phyloP scores from a whole-genome alignment of 352 stramenopile species.

The Stephanocyclus meneghinianus region DNA sequence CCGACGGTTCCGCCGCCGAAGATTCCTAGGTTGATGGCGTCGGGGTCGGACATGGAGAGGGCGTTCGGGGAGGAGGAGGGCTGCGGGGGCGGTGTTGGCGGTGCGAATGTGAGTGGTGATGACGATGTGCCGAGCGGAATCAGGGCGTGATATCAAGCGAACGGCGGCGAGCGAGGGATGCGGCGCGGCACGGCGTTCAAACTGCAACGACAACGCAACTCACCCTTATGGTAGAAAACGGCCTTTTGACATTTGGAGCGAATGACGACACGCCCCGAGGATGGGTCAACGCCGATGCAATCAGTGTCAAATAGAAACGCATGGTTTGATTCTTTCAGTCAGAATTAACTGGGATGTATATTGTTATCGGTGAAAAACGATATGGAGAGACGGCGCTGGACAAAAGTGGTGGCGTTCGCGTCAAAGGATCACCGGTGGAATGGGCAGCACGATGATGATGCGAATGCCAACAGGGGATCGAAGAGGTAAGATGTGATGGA shows the following conservation, averaged over 20 bases:
- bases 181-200: too few species aligned
- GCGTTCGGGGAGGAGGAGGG: not conserved
- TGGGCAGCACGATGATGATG: not conserved
- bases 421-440: not conserved
- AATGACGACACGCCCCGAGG: not conserved
- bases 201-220: not conserved
- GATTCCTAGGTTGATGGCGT: slow-evolving; percentile 60
- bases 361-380: not conserved
- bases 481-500: not conserved
- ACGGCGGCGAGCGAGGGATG: not conserved
- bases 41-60: slow-evolving; percentile 23
- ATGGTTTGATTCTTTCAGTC: slow-evolving; percentile 9
- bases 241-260: not conserved
- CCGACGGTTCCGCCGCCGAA: slow-evolving; percentile 80
- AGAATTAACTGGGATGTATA: not conserved
- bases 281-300: slow-evolving; percentile 30
- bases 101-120: not conserved
- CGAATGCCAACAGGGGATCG: not conserved
- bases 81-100: not conserved
- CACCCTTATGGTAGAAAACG: slow-evolving; percentile 1
- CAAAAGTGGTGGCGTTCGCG: not conserved
- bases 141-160: not conserved
- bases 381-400: not conserved
- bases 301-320: slow-evolving; percentile 31
- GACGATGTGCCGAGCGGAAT: not conserved